Conservation (phyloP, 306 rosid genomes). For the Urtica urens region DNA sequence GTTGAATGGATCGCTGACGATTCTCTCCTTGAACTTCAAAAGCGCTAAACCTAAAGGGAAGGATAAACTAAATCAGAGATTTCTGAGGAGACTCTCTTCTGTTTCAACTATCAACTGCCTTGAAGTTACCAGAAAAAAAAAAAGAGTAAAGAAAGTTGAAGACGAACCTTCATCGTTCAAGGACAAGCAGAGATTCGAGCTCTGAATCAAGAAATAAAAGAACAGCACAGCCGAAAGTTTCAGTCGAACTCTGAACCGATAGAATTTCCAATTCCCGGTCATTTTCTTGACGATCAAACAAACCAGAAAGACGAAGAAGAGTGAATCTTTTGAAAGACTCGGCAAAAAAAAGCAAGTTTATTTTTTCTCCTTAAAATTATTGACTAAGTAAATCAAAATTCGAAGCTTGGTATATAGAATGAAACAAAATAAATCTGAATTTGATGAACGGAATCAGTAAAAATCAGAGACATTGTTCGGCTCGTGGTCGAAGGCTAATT, state of each 20-base stretch:
- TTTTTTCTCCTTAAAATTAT: not conserved
- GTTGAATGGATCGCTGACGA: conserved; percentile 60
- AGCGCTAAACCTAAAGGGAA: conserved; percentile 62
- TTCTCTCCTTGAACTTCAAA: conserved; percentile 54
- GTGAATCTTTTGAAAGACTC: conserved; percentile 11
- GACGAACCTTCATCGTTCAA: conserved; percentile 67
- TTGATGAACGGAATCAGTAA: conserved; percentile 1
- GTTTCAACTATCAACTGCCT: conserved; percentile 8
- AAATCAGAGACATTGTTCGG: conserved; percentile 20
- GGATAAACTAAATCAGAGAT: conserved; percentile 8
- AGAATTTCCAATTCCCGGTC: conserved; percentile 30
- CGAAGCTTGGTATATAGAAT: not conserved
- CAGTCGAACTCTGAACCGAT: conserved; percentile 27
- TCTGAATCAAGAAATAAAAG: conserved; percentile 33
- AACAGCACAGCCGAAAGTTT: conserved; percentile 17
- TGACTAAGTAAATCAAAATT: not conserved
- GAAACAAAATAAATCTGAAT: conserved; percentile 1
- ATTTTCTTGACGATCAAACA: conserved; percentile 14
- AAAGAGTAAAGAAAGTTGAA: not conserved
- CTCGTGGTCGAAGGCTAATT: conserved; percentile 12
- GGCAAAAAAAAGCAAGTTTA: conserved; percentile 2
- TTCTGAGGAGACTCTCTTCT: conserved; percentile 8
- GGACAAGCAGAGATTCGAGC: conserved; percentile 45
- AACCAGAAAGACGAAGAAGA: conserved; percentile 17
- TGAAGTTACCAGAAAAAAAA: not conserved